These are phyloP conservation scores for Rhodotorula sp. DNA, from an alignment of 1,284 basidiomycete genomes.

Conservation along the genomic window DNA sequence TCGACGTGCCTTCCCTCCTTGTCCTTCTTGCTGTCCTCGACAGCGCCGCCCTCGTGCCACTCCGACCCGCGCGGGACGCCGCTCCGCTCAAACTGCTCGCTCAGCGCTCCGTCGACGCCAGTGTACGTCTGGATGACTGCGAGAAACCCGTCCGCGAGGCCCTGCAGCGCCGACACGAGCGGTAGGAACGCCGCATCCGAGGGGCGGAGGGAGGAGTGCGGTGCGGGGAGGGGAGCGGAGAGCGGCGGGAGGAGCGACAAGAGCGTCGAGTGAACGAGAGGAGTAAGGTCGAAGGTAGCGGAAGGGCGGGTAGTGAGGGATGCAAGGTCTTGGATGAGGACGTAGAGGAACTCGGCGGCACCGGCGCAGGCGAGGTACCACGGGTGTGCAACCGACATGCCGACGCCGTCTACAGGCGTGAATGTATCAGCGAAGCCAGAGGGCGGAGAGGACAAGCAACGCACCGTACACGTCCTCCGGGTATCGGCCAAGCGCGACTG, in stretches of 20 bases:
- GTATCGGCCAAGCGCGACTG: conserved; percentile 55
- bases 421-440: conserved; percentile 47
- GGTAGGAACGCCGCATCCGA: neutral
- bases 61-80: conserved; percentile 4
- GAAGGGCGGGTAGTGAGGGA: neutral
- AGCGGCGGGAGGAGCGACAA: conserved; percentile 15
- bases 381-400: conserved; percentile 52
- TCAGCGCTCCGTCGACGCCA: conserved; percentile 12
- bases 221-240: neutral
- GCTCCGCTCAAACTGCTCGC: conserved; percentile 21
- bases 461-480: conserved; percentile 56
- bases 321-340: conserved; percentile 17
- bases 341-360: conserved; percentile 53
- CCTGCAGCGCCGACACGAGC: conserved; percentile 7
- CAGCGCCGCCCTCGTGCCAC: conserved; percentile 15
- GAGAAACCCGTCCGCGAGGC: conserved; percentile 27
- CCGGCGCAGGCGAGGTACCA: conserved; percentile 56
- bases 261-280: conserved; percentile 20
- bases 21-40: conserved; percentile 28
- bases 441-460: conserved; percentile 25
- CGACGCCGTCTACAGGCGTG: conserved; percentile 47
- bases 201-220: conserved; percentile 1
- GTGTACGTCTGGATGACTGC: conserved; percentile 22
- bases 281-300: conserved; percentile 4
- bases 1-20: conserved; percentile 6